Percentiles rank a stretch among this genome's conserved stretches.
Evolutionary conservation across 768 basidiomycete species (phyloP).

Genomic region (Ramaria sp.): DNA sequence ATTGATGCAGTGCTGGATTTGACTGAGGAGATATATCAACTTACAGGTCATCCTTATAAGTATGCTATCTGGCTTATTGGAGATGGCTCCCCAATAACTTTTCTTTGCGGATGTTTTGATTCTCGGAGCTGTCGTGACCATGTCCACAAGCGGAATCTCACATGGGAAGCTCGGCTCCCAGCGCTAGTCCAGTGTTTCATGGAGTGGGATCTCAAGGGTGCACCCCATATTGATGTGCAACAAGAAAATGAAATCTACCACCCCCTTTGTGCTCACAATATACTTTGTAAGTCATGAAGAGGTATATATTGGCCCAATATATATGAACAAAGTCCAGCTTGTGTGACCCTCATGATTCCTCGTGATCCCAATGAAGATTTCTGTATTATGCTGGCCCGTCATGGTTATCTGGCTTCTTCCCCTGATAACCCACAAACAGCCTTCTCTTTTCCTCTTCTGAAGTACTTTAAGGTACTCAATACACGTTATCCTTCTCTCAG

Average conservation of each 20-base stretch:
- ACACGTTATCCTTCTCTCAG: slow-evolving; percentile 10
- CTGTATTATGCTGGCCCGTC: slow-evolving; percentile 12
- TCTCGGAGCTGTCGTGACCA: background rate
- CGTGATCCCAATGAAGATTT: background rate
- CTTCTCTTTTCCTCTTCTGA: slow-evolving; percentile 13
- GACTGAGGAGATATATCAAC: background rate
- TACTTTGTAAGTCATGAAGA: background rate
- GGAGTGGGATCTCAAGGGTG: background rate
- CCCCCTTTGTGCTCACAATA: background rate
- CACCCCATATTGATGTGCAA: background rate
- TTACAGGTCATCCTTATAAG: background rate
- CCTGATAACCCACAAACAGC: slow-evolving; percentile 13
- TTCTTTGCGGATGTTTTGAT: background rate
- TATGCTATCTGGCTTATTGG: background rate
- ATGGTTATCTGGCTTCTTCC: slow-evolving; percentile 17
- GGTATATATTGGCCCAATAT: background rate
- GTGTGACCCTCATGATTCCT: background rate
- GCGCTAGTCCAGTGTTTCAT: background rate
- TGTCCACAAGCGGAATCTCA: background rate
- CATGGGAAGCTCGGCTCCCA: background rate
- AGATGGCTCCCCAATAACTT: background rate
- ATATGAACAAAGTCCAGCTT: no score
- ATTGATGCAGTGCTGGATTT: background rate
- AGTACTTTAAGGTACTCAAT: background rate
- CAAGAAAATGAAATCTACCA: background rate